phyloP scores from a whole-genome alignment of 495 filamentous ascomycete species.

The Penicillium cinerascens region DNA sequence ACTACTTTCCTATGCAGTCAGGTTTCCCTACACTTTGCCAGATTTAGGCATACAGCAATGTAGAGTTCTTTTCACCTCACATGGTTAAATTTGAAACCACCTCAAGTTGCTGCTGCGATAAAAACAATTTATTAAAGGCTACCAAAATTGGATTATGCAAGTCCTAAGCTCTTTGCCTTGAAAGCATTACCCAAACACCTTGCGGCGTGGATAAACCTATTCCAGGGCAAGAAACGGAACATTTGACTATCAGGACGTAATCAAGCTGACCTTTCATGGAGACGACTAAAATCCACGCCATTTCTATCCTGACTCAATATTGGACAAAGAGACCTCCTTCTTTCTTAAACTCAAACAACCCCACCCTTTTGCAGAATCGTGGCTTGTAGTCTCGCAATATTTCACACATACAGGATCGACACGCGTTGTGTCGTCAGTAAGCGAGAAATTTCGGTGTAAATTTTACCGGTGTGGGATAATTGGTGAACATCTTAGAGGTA shows the following conservation, averaged over 20 bases:
- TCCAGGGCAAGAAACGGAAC: neutral
- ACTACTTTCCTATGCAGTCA: too few relatives aligned
- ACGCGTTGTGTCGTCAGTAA: constrained; percentile 7
- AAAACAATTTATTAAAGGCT: neutral
- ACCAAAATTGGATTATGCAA: neutral
- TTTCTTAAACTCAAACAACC: neutral
- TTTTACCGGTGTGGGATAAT: neutral
- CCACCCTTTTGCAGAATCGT: neutral
- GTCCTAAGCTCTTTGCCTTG: neutral
- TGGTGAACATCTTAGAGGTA: neutral
- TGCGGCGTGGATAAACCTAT: neutral
- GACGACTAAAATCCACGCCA: neutral
- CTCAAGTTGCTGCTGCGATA: too few relatives aligned
- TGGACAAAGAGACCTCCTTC: neutral
- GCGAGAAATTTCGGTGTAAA: neutral
- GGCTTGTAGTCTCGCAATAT: neutral
- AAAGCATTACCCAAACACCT: neutral
- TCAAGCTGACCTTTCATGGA: neutral
- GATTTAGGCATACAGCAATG: too few relatives aligned
- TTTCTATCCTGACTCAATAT: neutral
- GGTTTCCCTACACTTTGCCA: too few relatives aligned
- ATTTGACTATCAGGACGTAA: neutral
- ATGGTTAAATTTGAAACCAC: too few relatives aligned
- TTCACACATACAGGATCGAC: constrained; percentile 11
- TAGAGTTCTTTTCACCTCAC: too few relatives aligned